Evolutionary conservation across 169 alveolate species (phyloP).

Genomic region (Neospora caninum): DNA sequence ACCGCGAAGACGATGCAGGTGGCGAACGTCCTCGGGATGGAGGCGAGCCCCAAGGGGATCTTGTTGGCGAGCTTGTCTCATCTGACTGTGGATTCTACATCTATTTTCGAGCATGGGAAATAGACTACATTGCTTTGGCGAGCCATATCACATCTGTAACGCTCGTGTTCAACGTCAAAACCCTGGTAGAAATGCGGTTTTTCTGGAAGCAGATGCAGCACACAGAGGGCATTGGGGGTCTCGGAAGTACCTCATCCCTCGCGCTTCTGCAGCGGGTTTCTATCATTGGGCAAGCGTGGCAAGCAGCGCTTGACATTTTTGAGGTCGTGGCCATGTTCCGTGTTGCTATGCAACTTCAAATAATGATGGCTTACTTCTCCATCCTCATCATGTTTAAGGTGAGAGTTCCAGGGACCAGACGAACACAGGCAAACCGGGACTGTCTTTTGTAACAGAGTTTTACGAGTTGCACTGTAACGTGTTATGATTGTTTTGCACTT

Average conservation of each 20-base stretch:
- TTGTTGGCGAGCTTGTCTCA: slow-evolving; percentile 63
- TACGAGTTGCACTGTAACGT: no score
- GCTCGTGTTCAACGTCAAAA: slow-evolving; percentile 69
- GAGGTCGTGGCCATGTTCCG: slow-evolving; percentile 36
- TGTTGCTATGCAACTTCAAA: not conserved
- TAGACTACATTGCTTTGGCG: slow-evolving; percentile 51
- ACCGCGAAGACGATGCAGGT: not conserved
- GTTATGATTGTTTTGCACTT: no score
- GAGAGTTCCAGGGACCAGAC: not conserved
- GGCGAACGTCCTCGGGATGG: not conserved
- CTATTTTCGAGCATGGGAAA: slow-evolving; percentile 62
- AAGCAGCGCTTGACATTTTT: slow-evolving; percentile 6
- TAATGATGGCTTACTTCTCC: slow-evolving; percentile 16
- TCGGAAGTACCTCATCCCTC: slow-evolving; percentile 14
- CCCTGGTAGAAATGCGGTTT: slow-evolving; percentile 69
- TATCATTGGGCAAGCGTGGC: slow-evolving; percentile 20
- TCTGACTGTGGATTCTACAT: slow-evolving; percentile 63
- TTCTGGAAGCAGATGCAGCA: slow-evolving; percentile 68
- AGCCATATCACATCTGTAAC: slow-evolving; percentile 60
- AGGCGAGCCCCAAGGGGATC: slow-evolving; percentile 3
- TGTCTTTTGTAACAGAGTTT: no score
- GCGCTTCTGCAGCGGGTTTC: slow-evolving; percentile 41
- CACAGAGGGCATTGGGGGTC: slow-evolving; percentile 17
- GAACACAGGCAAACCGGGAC: not conserved
- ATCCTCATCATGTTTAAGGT: slow-evolving; percentile 42